Evolutionary conservation across 1,284 basidiomycete genomes (phyloP).

Genomic region (Porodaedalea pini): DNA sequence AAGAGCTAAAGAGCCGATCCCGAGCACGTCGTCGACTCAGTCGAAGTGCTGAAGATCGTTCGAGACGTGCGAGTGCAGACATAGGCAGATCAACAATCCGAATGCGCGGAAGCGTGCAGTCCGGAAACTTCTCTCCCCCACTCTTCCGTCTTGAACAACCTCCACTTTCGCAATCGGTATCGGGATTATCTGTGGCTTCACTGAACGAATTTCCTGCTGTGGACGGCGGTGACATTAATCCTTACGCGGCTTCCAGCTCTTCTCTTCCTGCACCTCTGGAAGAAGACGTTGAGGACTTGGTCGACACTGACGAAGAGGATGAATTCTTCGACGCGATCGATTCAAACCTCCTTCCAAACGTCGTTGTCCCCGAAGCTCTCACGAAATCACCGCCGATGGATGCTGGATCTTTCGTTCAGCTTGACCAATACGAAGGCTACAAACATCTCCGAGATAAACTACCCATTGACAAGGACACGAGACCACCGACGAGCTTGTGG

Average conservation of each 20-base stretch:
- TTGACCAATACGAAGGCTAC: constrained; percentile 70
- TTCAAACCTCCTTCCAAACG: constrained; percentile 69
- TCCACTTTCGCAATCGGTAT: background rate
- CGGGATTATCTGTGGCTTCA: background rate
- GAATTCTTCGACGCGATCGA: constrained; percentile 99
- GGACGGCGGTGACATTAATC: constrained; percentile 11
- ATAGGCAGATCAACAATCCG: constrained; percentile 10
- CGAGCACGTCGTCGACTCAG: constrained; percentile 50
- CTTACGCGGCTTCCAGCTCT: constrained; percentile 9
- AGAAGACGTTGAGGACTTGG: constrained; percentile 38
- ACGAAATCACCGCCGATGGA: constrained; percentile 32
- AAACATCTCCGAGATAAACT: constrained; percentile 60
- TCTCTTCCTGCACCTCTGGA: constrained; percentile 18
- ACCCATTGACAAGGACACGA: constrained; percentile 72
- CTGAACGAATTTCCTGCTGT: background rate
- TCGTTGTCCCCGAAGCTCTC: constrained; percentile 65
- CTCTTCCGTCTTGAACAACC: constrained; percentile 11
- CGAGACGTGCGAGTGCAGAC: background rate
- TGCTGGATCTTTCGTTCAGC: constrained; percentile 33
- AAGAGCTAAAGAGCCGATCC: constrained; percentile 60
- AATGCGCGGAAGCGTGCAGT: background rate
- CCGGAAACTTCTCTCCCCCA: constrained; percentile 1
- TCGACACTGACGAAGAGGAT: constrained; percentile 85
- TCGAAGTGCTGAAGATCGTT: constrained; percentile 31
- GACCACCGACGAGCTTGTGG: constrained; percentile 93